These are phyloP conservation scores for Fagopyrum tataricum DNA, from an alignment of 148 eudicot species.

Conservation along the genomic window DNA sequence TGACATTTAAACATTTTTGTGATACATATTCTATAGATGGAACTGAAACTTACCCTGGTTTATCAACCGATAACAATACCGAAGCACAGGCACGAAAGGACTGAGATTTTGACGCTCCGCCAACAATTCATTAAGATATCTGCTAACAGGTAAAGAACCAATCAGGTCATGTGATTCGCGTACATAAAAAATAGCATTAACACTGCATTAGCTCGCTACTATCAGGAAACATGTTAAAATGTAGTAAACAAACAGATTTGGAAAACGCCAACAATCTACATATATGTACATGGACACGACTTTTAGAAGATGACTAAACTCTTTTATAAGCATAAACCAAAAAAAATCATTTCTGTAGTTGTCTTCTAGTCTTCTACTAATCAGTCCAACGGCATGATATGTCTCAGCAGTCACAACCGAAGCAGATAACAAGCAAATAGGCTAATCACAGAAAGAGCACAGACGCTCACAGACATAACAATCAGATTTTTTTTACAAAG, in stretches of 20 bases:
- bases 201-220: neutral
- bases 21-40: conserved; percentile 41
- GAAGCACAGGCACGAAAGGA: conserved; percentile 83
- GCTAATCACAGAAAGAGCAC: neutral
- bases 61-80: conserved; percentile 64
- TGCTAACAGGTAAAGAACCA: conserved; percentile 34
- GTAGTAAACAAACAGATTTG: neutral
- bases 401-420: too few relatives aligned
- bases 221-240: neutral
- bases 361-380: too few relatives aligned
- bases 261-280: neutral
- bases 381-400: too few relatives aligned
- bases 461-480: neutral
- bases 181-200: neutral
- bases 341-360: too few relatives aligned
- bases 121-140: conserved; percentile 77
- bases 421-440: too few relatives aligned
- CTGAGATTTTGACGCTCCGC: conserved; percentile 74
- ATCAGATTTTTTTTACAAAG: neutral
- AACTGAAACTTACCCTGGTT: conserved; percentile 92
- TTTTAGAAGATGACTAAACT: neutral
- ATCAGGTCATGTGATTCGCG: neutral
- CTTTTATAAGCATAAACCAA: too few relatives aligned
- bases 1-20: neutral
- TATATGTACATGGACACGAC: neutral